These are phyloP conservation scores for Phyllostachys edulis DNA, from an alignment of 176 grass and related monocot species.

Conservation along the genomic window DNA sequence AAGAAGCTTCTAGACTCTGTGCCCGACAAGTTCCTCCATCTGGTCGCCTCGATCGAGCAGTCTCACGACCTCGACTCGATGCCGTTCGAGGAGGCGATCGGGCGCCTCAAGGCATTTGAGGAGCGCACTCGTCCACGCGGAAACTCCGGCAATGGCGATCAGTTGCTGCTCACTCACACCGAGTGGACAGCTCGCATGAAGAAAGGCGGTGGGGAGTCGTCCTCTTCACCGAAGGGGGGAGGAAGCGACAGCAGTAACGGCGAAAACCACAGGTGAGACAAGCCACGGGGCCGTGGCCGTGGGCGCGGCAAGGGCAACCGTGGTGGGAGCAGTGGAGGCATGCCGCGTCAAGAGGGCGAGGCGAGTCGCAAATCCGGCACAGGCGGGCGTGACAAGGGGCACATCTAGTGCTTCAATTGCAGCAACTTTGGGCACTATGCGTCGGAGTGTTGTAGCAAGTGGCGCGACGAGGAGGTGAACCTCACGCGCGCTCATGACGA, in stretches of 20 bases:
- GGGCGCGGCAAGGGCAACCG: neutral
- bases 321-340: too few species aligned
- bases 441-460: neutral
- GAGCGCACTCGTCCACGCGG: neutral
- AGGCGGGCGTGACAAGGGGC: neutral
- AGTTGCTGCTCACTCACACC: neutral
- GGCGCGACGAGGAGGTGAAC: too few species aligned
- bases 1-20: neutral
- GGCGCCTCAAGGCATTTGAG: neutral
- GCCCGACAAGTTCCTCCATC: neutral
- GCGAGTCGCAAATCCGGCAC: neutral
- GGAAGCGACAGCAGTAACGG: accelerated
- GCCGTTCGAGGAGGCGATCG: neutral
- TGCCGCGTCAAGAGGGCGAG: neutral
- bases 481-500: neutral
- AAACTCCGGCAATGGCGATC: too few species aligned
- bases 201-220: neutral
- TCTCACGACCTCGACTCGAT: neutral
- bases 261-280: neutral
- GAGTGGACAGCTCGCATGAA: neutral
- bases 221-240: neutral
- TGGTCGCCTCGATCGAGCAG: neutral
- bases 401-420: neutral
- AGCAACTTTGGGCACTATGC: neutral
- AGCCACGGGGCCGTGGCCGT: neutral